A percentile compares a stretch with the other conserved stretches of the same genome.
Conservation (phyloP, 345 rosid species). For the Eucalyptus pauciflora region DNA sequence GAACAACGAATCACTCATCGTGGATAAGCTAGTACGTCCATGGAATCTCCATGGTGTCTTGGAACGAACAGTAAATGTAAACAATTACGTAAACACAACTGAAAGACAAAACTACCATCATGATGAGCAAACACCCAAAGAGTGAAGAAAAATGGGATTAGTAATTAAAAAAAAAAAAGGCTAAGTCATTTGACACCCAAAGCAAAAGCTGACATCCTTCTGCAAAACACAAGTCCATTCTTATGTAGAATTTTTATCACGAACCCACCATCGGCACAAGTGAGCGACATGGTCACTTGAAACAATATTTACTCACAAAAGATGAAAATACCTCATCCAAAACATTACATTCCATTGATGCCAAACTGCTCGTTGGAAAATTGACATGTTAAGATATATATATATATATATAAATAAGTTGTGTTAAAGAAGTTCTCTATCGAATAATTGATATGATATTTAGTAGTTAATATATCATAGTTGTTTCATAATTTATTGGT, state of each 20-base stretch:
- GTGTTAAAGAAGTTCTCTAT: fast-evolving
- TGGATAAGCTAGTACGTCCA: background rate
- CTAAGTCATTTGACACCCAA: too few species aligned
- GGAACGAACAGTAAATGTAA: background rate
- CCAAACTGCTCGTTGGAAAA: background rate
- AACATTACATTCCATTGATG: background rate
- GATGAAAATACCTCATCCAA: background rate
- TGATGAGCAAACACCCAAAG: too few species aligned
- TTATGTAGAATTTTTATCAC: too few species aligned
- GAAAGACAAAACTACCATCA: too few species aligned
- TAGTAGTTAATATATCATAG: fast-evolving
- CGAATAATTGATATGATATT: fast-evolving
- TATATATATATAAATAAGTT: too few species aligned
- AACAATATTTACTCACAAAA: background rate
- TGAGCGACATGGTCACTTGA: too few species aligned
- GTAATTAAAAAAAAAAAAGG: too few species aligned
- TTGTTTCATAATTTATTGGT: fast-evolving
- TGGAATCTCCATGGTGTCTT: background rate
- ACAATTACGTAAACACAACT: background rate
- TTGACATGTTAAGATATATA: fast-evolving
- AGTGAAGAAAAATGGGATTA: too few species aligned
- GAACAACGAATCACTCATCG: background rate
- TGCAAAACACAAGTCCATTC: too few species aligned
- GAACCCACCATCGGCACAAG: too few species aligned
- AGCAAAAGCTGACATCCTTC: too few species aligned